Evolutionary conservation across 2,329 filamentous ascomycete species (phyloP).

Genomic region (Cladosporium sp.): DNA sequence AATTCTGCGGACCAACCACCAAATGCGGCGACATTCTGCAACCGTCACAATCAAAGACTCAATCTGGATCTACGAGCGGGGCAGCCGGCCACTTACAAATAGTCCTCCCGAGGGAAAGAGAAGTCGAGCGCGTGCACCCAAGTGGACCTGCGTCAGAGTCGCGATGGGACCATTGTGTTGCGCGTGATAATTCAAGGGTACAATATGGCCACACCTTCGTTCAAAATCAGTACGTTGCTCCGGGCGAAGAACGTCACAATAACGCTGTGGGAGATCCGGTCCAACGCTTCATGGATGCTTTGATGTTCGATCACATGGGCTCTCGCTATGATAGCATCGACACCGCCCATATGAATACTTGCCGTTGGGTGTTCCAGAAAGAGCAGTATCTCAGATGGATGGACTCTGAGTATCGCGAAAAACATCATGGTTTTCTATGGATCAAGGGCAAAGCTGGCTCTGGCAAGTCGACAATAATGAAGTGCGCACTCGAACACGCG

Average conservation of each 20-base stretch:
- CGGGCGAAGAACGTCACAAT: not conserved
- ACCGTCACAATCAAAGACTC: no score
- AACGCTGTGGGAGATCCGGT: not conserved
- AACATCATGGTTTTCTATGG: constrained; percentile 33
- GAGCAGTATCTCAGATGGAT: constrained; percentile 37
- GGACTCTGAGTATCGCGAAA: constrained; percentile 15
- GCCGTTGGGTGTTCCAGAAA: constrained; percentile 39
- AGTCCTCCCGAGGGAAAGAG: no score
- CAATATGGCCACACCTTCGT: not conserved
- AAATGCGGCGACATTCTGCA: no score
- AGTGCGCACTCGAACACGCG: constrained; percentile 17
- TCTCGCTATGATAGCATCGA: constrained; percentile 30
- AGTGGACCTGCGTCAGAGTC: no score
- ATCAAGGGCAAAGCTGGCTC: constrained; percentile 38
- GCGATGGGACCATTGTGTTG: not conserved
- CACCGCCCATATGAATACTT: constrained; percentile 36
- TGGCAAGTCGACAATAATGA: constrained; percentile 39
- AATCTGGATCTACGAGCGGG: no score
- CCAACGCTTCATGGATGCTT: not conserved
- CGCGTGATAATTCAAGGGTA: not conserved
- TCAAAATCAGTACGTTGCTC: not conserved
- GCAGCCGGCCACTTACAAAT: no score
- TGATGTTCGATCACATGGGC: constrained; percentile 32
- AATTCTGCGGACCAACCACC: no score
- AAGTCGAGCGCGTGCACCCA: no score